Evolutionary conservation across 306 rosid genomes (phyloP).

Genomic region (Cucumis hystrix): DNA sequence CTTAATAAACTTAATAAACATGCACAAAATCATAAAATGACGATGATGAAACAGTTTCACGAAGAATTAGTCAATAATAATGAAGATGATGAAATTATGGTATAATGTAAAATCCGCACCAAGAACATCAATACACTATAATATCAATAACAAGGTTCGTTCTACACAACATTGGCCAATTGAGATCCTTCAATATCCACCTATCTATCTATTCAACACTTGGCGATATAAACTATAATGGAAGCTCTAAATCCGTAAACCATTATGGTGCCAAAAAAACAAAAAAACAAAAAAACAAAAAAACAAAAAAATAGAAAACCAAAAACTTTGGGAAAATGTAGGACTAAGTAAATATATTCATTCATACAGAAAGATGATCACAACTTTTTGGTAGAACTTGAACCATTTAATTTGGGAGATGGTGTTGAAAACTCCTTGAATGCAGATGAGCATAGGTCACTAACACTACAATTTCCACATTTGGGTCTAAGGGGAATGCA

Average conservation of each 20-base stretch:
- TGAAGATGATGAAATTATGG: background rate
- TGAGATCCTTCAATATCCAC: too few species aligned
- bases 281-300: background rate
- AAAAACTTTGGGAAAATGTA: background rate
- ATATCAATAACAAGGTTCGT: background rate
- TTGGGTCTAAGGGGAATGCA: too few species aligned
- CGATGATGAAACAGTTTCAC: background rate
- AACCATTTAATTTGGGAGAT: constrained; percentile 34
- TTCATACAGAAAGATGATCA: background rate
- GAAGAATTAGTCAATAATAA: background rate
- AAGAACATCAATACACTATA: background rate
- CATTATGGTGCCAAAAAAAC: background rate
- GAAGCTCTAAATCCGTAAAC: background rate
- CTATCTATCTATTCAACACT: background rate
- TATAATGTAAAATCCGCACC: background rate
- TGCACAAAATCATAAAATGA: too few species aligned
- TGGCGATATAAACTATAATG: background rate
- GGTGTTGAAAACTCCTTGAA: constrained; percentile 42
- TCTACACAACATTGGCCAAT: background rate
- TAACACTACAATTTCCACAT: constrained; percentile 51
- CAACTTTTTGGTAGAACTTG: too few species aligned
- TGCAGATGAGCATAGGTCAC: constrained; percentile 60
- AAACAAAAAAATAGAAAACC: too few species aligned
- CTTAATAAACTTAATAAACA: too few species aligned
- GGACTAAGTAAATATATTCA: background rate